phyloP scores from a whole-genome alignment of 2,329 filamentous ascomycete species.

The Hortaea sp. region DNA sequence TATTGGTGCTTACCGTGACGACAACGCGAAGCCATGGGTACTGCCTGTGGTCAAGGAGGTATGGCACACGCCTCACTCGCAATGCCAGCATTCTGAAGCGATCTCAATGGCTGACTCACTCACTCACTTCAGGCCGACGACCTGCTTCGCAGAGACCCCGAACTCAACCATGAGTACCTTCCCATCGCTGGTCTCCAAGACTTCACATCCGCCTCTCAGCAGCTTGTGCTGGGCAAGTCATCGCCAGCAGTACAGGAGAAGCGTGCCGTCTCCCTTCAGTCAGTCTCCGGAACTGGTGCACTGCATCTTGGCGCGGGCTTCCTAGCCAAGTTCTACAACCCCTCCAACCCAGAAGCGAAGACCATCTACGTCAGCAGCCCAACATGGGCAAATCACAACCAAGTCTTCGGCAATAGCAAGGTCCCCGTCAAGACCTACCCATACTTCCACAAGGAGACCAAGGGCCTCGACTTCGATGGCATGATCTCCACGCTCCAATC shows the following conservation, averaged over 20 bases:
- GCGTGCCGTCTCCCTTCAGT: slow-evolving; percentile 74
- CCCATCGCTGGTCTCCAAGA: slow-evolving; percentile 81
- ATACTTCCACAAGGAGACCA: slow-evolving; percentile 84
- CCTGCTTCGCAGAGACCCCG: slow-evolving; percentile 75
- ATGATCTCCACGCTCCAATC: slow-evolving; percentile 63
- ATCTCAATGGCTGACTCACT: background rate
- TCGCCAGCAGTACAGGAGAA: slow-evolving; percentile 78
- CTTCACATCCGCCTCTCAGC: slow-evolving; percentile 83
- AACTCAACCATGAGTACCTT: slow-evolving; percentile 95
- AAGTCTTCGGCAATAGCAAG: slow-evolving; percentile 90
- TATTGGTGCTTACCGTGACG: slow-evolving; percentile 87
- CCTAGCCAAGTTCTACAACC: slow-evolving; percentile 78
- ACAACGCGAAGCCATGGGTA: slow-evolving; percentile 95
- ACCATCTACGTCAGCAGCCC: slow-evolving; percentile 86
- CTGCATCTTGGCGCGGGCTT: slow-evolving; percentile 90
- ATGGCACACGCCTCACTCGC: slow-evolving; percentile 18
- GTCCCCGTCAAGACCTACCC: slow-evolving; percentile 74
- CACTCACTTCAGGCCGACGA: slow-evolving; percentile 64
- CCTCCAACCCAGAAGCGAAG: slow-evolving; percentile 47
- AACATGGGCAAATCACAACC: slow-evolving; percentile 98
- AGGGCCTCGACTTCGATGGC: slow-evolving; percentile 83
- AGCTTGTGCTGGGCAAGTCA: slow-evolving; percentile 71
- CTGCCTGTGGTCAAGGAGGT: slow-evolving; percentile 95
- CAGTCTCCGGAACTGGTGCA: slow-evolving; percentile 93
- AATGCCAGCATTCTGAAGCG: background rate